A percentile compares a stretch with the other conserved stretches of the same genome.
These are phyloP conservation scores for Tulasnella sp. DNA, from an alignment of 768 basidiomycete genomes.

Conservation along the genomic window DNA sequence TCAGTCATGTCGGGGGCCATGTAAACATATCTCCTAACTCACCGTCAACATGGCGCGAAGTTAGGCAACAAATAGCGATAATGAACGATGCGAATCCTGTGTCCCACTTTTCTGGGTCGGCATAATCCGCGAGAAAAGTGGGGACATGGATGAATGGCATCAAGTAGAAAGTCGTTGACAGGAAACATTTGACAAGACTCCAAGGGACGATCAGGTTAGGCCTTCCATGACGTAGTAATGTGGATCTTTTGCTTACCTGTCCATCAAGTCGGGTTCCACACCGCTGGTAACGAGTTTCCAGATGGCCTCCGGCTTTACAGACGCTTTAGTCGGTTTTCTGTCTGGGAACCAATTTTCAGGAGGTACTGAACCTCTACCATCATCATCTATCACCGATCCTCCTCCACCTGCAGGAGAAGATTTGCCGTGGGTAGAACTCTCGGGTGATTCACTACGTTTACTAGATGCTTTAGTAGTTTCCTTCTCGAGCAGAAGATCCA, in stretches of 20 bases:
- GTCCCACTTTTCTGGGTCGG: constrained; percentile 90
- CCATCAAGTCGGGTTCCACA: constrained; percentile 85
- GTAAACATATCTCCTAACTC: constrained; percentile 24
- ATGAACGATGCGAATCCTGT: constrained; percentile 91
- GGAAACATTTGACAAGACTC: constrained; percentile 68
- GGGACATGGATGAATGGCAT: constrained; percentile 89
- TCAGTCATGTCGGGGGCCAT: neutral
- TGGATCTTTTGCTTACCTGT: constrained; percentile 46
- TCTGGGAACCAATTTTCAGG: constrained; percentile 53
- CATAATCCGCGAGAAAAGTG: constrained; percentile 49
- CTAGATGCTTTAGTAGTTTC: constrained; percentile 31
- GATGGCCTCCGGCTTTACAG: constrained; percentile 65
- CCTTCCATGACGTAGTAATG: constrained; percentile 14
- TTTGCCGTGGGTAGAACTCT: constrained; percentile 15
- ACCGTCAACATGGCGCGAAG: constrained; percentile 87
- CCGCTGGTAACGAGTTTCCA: constrained; percentile 81
- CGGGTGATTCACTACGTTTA: constrained; percentile 12
- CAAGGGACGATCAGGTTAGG: constrained; percentile 13
- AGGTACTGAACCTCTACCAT: constrained; percentile 21
- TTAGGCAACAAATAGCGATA: constrained; percentile 82
- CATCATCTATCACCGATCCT: constrained; percentile 17
- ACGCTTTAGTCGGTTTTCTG: constrained; percentile 57
- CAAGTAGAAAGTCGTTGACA: constrained; percentile 88
- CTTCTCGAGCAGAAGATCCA: constrained; percentile 69
- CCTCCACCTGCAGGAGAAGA: constrained; percentile 20